Evolutionary conservation across 768 basidiomycete genomes (phyloP).

Genomic region (Peribolospora kevripleyi): DNA sequence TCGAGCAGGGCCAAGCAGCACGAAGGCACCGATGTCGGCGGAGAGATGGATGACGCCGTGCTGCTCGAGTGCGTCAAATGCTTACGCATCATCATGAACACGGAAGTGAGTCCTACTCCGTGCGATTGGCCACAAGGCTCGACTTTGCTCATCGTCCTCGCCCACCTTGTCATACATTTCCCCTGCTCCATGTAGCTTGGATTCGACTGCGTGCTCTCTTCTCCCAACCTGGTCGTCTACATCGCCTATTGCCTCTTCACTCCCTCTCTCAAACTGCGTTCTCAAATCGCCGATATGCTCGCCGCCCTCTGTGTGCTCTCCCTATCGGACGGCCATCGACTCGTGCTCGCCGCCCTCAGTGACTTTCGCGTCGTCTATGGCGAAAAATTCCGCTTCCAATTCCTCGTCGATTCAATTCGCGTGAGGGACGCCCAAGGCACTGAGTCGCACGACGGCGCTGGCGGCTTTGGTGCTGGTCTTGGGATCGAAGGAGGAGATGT

Average conservation of each 20-base stretch:
- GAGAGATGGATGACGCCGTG: constrained; percentile 41
- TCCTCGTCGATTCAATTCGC: constrained; percentile 38
- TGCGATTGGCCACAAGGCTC: background rate
- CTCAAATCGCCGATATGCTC: constrained; percentile 48
- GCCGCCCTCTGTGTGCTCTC: constrained; percentile 63
- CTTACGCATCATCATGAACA: constrained; percentile 59
- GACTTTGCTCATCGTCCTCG: constrained; percentile 5
- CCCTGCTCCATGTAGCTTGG: constrained; percentile 30
- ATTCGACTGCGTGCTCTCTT: constrained; percentile 39
- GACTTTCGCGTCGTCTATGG: constrained; percentile 48
- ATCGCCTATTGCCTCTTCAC: constrained; percentile 43
- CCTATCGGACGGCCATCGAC: constrained; percentile 40
- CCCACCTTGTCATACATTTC: background rate
- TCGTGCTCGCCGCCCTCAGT: constrained; percentile 51
- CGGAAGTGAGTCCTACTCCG: constrained; percentile 32
- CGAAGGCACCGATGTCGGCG: constrained; percentile 16
- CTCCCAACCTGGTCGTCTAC: constrained; percentile 41
- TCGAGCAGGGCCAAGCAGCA: constrained; percentile 31
- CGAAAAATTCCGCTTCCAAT: constrained; percentile 59
- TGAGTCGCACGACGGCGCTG: constrained; percentile 7
- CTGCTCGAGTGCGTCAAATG: constrained; percentile 55
- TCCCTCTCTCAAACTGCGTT: constrained; percentile 41
- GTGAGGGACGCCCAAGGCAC: constrained; percentile 26
- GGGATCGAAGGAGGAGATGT: background rate
- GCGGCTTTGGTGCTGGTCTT: background rate